Evolutionary conservation across 257 asterid species (phyloP).

Genomic region (Forsythia viridissima): DNA sequence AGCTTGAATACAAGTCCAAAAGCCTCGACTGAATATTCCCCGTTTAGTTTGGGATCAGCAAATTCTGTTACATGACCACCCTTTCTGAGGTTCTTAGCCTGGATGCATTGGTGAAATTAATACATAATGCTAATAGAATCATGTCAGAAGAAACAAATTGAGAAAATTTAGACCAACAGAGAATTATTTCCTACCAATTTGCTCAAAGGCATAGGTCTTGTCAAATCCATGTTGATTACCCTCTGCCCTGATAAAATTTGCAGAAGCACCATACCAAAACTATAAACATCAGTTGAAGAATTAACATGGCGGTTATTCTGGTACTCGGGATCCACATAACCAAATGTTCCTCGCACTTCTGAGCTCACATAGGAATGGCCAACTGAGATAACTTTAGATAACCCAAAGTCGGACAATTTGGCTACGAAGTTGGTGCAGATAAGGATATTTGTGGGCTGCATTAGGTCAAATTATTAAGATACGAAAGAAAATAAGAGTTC

Average conservation of each 20-base stretch:
- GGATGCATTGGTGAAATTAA: slow-evolving; percentile 13
- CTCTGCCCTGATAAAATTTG: slow-evolving; percentile 80
- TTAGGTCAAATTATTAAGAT: background rate
- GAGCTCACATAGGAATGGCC: slow-evolving; percentile 78
- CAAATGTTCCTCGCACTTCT: slow-evolving; percentile 84
- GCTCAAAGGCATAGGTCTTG: slow-evolving; percentile 60
- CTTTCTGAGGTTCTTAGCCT: slow-evolving; percentile 60
- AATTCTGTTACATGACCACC: slow-evolving; percentile 59
- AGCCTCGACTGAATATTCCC: slow-evolving; percentile 56
- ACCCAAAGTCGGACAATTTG: slow-evolving; percentile 74
- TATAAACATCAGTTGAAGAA: slow-evolving; percentile 74
- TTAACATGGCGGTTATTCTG: slow-evolving; percentile 69
- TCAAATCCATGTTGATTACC: slow-evolving; percentile 58
- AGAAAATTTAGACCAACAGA: background rate
- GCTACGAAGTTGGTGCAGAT: slow-evolving; percentile 53
- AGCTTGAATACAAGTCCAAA: slow-evolving; percentile 50
- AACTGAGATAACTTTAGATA: slow-evolving; percentile 66
- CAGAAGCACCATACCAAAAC: slow-evolving; percentile 74
- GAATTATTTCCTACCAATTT: slow-evolving; percentile 50
- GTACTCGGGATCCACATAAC: slow-evolving; percentile 89
- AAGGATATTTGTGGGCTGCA: slow-evolving; percentile 87
- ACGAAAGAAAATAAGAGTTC: background rate
- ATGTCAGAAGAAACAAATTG: background rate
- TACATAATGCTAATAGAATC: background rate
- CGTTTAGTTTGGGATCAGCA: slow-evolving; percentile 68